Evolutionary conservation across 139 green algal species (phyloP), one percentile per base, ranked within the genome.

Genomic region (Chlamydomonas asymmetrica): DNA sequence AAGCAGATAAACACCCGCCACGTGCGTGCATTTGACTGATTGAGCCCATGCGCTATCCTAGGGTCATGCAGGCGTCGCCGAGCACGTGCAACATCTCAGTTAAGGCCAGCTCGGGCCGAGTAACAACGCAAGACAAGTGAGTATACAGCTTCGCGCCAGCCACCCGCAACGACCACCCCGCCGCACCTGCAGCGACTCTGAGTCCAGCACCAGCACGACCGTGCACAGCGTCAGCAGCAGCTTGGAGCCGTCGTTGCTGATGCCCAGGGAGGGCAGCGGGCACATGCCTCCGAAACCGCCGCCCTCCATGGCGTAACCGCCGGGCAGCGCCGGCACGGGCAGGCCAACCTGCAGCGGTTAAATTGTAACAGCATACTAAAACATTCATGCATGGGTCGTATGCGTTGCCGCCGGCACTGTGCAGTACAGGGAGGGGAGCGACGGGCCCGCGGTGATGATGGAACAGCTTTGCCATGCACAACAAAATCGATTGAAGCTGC

Each of bases 171-270:
- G 27, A 65, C 16, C 50, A 37, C 27, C 35, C 27, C 25, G n/a
- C 48, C 65, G 68, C 37, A 66, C 34, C 13, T 27, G 35, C 54
- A 75, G 39, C 23, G 54, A 63, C 68, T 75, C 68, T 25, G 54
- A 10, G 20, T 75, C 68, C 68, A 75, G 52, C 9, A 34, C 34
- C 16, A 57, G 48, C 13, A 43, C 37, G 9, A 2, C 1, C 29
- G 37, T 29, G 32, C 68, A 52, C 27, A 31, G 37, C 52, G 38
- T 10, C 29, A 57, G n/a, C n/a, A 34, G 13, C 54, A 75, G 54
- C 68, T 75, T 75, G 54, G 54, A 66, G 32, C 68, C 68, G 13
- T 75, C 63, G 7, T 54, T 27, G 13, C 45, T 13, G 45, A 54
- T 13, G 35, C 31, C 5, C 48, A 73, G 13, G 63, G 5, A 20